Percentiles rank a stretch among this genome's conserved stretches.
Conservation (phyloP, 352 stramenopile genomes). For the Phytopythium oedochilum region DNA sequence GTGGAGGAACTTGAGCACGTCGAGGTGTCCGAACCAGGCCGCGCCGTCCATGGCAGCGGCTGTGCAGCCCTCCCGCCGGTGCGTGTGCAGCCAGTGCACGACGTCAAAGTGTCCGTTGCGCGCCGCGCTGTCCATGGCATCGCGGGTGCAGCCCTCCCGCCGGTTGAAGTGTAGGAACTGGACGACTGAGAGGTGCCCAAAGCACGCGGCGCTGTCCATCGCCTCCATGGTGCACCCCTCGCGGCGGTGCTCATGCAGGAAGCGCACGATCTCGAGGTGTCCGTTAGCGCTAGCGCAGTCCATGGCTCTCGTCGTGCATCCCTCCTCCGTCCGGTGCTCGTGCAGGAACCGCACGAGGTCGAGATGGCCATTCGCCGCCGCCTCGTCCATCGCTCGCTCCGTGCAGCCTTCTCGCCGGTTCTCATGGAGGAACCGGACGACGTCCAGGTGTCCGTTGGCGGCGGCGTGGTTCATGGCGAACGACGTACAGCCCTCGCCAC, state of each 20-base stretch:
- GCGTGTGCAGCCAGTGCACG: background rate
- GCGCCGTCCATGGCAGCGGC: background rate
- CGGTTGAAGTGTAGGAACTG: background rate
- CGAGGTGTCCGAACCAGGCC: slow-evolving; percentile 1
- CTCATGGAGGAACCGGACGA: slow-evolving; percentile 9
- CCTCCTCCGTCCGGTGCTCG: slow-evolving; percentile 3
- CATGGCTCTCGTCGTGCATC: slow-evolving; percentile 7
- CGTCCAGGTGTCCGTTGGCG: slow-evolving; percentile 7
- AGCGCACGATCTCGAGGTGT: slow-evolving; percentile 7
- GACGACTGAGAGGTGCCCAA: background rate
- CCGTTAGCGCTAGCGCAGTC: slow-evolving; percentile 1
- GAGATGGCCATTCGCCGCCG: slow-evolving; percentile 8
- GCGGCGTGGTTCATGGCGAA: slow-evolving; percentile 11
- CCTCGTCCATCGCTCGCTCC: slow-evolving; percentile 8
- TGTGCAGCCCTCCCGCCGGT: background rate
- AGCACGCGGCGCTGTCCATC: slow-evolving; percentile 4
- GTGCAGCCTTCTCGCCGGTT: slow-evolving; percentile 5
- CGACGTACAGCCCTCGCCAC: too few relatives aligned
- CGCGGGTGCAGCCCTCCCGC: background rate
- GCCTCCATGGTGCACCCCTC: slow-evolving; percentile 7
- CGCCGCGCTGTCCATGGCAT: background rate
- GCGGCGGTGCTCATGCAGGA: slow-evolving; percentile 6
- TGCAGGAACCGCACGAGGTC: slow-evolving; percentile 15
- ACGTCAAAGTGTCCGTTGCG: background rate
- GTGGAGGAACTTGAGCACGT: slow-evolving; percentile 2